Base-by-base conservation (phyloP, 2,329 filamentous ascomycete species). In the Aureobasidium vineae region DNA sequence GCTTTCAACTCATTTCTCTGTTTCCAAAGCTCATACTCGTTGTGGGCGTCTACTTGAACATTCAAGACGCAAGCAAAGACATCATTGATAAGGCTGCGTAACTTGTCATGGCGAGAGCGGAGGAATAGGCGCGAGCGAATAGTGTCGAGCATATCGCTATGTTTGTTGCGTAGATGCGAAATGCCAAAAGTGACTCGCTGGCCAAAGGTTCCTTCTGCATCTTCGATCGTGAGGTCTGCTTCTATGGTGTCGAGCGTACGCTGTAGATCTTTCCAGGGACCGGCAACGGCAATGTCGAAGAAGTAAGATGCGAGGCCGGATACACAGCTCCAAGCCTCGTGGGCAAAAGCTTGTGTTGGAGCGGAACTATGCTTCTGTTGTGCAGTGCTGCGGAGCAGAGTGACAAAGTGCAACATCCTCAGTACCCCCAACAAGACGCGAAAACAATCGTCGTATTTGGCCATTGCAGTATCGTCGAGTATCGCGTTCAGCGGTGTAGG, bases 361-460 rank as follows among this genome's bases (percentile, higher is more conserved):
- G n/a, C 66, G 69, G 5, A 40, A 45, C 73, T 72, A 11, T 70
- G 69, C 6, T 66, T 63, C 11, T 72, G 68, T 2, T 69, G 28
- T 31, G 76, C 76, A 0, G 82, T 71, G 36, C 26, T 21, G 11
- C 63, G 63, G 3, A 60, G 33, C 1, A 78, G 75, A 11, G 77
- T 74, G 36, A 79, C 84, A 1, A 85, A 81, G 71, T 88, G 84
- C 10, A 71, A 80, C 85, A 97, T 88, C 40, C 95, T 87, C 15
- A 92, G 77, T 0, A 96, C 80, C 3, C 91, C 87, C 3, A 98
- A 81, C 0, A 97, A 79, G 19, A 91, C 83, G 71, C 88, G 90
- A 80, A 97, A 98, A 41, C 97, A 84, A 54, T 84, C 83, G 75
- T 98, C 95, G 73, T 97, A 98, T 71, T 92, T 92, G 65, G 87